A percentile compares a stretch with the other conserved stretches of the same genome.
phyloP scores from a whole-genome alignment of 805 yeast species.

The Wickerhamomyces chambardii region DNA sequence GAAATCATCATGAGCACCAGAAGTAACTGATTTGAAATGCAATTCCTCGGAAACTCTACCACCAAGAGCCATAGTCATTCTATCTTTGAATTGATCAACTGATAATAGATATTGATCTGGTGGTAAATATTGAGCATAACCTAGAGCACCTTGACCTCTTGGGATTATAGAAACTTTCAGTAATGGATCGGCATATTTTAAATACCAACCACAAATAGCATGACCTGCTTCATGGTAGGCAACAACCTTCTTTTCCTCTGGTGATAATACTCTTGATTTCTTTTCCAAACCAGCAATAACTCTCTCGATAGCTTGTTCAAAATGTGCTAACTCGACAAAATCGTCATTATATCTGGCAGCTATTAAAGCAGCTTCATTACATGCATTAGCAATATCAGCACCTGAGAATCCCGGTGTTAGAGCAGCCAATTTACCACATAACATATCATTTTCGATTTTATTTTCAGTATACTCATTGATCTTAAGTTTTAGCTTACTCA shows the following conservation, averaged over 20 bases:
- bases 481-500: slow-evolving; percentile 58
- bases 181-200: slow-evolving; percentile 86
- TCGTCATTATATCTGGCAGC: slow-evolving; percentile 81
- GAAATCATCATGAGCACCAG: slow-evolving; percentile 96
- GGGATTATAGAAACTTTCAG: slow-evolving; percentile 95
- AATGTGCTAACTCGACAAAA: slow-evolving; percentile 68
- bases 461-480: slow-evolving; percentile 25
- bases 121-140: slow-evolving; percentile 96
- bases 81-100: slow-evolving; percentile 70
- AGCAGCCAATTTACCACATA: slow-evolving; percentile 87
- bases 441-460: slow-evolving; percentile 36
- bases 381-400: slow-evolving; percentile 95
- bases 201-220: slow-evolving; percentile 96
- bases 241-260: slow-evolving; percentile 82
- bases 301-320: slow-evolving; percentile 95
- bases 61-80: slow-evolving; percentile 96
- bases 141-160: slow-evolving; percentile 93
- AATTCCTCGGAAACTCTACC: slow-evolving; percentile 96
- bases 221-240: slow-evolving; percentile 99
- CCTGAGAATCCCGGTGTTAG: slow-evolving; percentile 98
- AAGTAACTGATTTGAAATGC: slow-evolving; percentile 84
- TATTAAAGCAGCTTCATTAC: slow-evolving; percentile 94
- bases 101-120: slow-evolving; percentile 79
- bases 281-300: slow-evolving; percentile 95
- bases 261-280: slow-evolving; percentile 73